These are phyloP conservation scores for Lepidopterella palustris DNA, from an alignment of 495 filamentous ascomycete genomes.

Conservation along the genomic window DNA sequence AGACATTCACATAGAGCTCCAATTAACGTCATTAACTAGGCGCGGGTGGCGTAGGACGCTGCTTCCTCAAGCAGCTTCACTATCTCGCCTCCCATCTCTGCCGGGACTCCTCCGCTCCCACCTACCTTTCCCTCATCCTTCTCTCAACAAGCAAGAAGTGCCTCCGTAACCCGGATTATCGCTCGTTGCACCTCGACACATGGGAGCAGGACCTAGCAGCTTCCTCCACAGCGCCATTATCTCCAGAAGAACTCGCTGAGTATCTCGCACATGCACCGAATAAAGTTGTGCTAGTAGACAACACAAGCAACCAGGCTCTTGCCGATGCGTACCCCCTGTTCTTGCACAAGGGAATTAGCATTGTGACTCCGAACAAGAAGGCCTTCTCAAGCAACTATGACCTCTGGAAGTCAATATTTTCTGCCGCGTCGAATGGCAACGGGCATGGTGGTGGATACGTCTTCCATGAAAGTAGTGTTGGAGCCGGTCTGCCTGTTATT, in stretches of 20 bases:
- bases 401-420: constrained; percentile 78
- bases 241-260: constrained; percentile 59
- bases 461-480: constrained; percentile 90
- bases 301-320: constrained; percentile 78
- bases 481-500: constrained; percentile 85
- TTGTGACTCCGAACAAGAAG: constrained; percentile 98
- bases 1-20: constrained; percentile 3
- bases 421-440: constrained; percentile 42
- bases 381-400: constrained; percentile 72
- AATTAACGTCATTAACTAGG: constrained; percentile 46
- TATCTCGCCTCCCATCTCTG: constrained; percentile 48
- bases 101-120: constrained; percentile 43
- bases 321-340: constrained; percentile 73
- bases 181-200: constrained; percentile 31
- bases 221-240: constrained; percentile 51
- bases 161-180: constrained; percentile 56
- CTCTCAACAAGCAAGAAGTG: constrained; percentile 75
- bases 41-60: constrained; percentile 85
- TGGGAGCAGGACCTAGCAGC: constrained; percentile 41
- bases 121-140: constrained; percentile 64
- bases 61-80: constrained; percentile 77
- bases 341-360: constrained; percentile 69
- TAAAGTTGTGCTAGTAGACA: constrained; percentile 78
- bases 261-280: constrained; percentile 66
- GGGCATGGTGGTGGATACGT: constrained; percentile 61